Evolutionary conservation across 2,329 filamentous ascomycete species (phyloP), one percentile per base, ranked within the genome.

Genomic region (Zymoseptoria crescenta): DNA sequence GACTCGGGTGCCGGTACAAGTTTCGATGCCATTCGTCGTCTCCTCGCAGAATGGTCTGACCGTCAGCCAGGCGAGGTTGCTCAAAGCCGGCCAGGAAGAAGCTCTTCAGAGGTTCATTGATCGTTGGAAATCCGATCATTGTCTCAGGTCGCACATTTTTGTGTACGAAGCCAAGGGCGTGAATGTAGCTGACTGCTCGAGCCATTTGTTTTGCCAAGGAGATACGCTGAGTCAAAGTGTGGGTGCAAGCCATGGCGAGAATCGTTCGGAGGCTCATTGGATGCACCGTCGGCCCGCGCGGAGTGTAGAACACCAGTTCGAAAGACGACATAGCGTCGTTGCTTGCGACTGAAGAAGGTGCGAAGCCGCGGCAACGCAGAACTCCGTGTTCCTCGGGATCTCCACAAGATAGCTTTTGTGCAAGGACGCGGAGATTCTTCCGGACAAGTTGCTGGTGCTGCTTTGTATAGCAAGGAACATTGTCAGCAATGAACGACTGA

Each of bases 1-100:
- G 74, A 0, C 64, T 60, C 0, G 80, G 79, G 61, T 83, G 80
- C 0, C 77, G 75, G 59, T 83, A 83, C 0, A 83, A 48, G 53
- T 82, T 77, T 16, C 70, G 68, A 5, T 77, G 67, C 75, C 73
- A 77, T 0, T 58, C 65, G 1, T 56, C 56, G 61, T 81, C 79
- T 0, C 75, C 76, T 1, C 53, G n/a, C 1, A 63, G 63, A 3
- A 64, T 19, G 0, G 77, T 77, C 2, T 62, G 48, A 0, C 64
- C 70, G 16, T 74, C 69, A 1, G 68, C 72, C 19, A 27, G 69
- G 59, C 28, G 30, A 20, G 48, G 53, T 7, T 51, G 24, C 9
- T 52, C 41, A 49, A 61, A 61, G 3, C 53, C 30, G 7, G 56
- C 28, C 3, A 56, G 49, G 21, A 56, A 56, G 7, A 29, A n/a